Evolutionary conservation across 768 basidiomycete genomes (phyloP).

Genomic region (Lactarius tabidus): DNA sequence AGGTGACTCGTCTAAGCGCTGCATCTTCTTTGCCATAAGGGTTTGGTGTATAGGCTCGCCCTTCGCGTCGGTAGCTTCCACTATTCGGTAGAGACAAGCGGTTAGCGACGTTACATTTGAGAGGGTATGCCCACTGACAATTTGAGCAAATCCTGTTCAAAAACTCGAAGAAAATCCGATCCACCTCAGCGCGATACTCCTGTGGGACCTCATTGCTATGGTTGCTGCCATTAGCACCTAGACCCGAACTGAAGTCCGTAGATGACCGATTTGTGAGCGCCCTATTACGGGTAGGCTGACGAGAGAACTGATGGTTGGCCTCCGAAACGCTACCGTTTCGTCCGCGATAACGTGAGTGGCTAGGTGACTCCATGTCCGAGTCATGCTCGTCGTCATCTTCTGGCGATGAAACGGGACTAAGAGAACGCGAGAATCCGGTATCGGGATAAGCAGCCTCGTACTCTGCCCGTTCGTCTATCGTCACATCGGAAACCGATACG

Average conservation of each 20-base stretch:
- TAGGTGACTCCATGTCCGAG: constrained; percentile 31
- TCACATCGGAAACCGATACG: constrained; percentile 26
- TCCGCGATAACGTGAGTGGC: constrained; percentile 25
- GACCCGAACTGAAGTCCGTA: constrained; percentile 26
- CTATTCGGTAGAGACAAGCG: constrained; percentile 40
- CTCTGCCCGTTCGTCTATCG: constrained; percentile 28
- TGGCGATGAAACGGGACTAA: constrained; percentile 30
- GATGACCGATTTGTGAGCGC: constrained; percentile 27
- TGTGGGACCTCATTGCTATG: constrained; percentile 66
- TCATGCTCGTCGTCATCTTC: constrained; percentile 36
- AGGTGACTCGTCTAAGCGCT: constrained; percentile 89
- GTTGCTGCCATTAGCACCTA: constrained; percentile 26
- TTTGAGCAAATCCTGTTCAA: constrained; percentile 87
- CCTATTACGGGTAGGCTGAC: constrained; percentile 15
- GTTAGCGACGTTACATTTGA: constrained; percentile 19
- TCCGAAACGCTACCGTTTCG: constrained; percentile 22
- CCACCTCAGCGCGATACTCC: constrained; percentile 79
- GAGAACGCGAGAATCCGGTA: constrained; percentile 28
- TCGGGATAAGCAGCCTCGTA: constrained; percentile 27
- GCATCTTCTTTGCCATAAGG: constrained; percentile 99
- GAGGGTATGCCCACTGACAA: constrained; percentile 48
- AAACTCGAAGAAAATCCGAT: constrained; percentile 88
- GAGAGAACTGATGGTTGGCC: constrained; percentile 10
- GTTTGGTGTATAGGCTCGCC: constrained; percentile 98
- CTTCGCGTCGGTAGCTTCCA: constrained; percentile 90